phyloP scores from a whole-genome alignment of 1,284 basidiomycete genomes.

The Boletus holoroseus region DNA sequence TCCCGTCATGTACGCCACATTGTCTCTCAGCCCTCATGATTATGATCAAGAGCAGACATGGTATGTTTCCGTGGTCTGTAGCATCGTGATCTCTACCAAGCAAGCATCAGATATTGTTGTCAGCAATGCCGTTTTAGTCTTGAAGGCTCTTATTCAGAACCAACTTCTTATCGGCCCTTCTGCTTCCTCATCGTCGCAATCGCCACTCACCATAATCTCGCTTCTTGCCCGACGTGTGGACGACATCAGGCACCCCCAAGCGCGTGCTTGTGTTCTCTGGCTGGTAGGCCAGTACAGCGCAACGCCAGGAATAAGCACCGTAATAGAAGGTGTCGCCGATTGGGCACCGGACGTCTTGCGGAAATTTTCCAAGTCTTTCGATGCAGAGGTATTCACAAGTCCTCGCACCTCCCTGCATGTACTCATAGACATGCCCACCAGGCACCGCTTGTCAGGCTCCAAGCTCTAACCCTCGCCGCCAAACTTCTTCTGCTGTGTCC shows the following conservation, averaged over 20 bases:
- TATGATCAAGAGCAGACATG: conserved; percentile 72
- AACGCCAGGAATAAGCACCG: conserved; percentile 30
- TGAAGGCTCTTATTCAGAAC: conserved; percentile 76
- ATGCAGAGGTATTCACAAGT: conserved; percentile 50
- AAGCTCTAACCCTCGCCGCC: conserved; percentile 75
- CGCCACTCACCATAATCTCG: conserved; percentile 64
- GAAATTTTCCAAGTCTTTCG: conserved; percentile 69
- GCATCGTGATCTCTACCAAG: conserved; percentile 1
- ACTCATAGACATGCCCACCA: conserved; percentile 29
- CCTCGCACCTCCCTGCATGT: not conserved
- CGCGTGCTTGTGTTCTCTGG: conserved; percentile 84
- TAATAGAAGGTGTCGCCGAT: conserved; percentile 47
- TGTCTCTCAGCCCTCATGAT: conserved; percentile 72
- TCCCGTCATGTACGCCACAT: conserved; percentile 63
- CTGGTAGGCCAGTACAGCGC: conserved; percentile 82
- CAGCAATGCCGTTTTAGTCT: conserved; percentile 73
- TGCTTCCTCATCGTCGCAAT: conserved; percentile 34
- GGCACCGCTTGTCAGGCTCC: conserved; percentile 69
- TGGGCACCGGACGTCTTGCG: conserved; percentile 88
- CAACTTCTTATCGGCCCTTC: conserved; percentile 38
- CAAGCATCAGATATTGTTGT: conserved; percentile 44
- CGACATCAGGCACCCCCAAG: conserved; percentile 70
- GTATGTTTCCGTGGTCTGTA: conserved; percentile 36
- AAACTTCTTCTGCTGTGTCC: conserved; percentile 76
- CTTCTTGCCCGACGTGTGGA: conserved; percentile 71